Evolutionary conservation across 164 flowering plant species (phyloP).

Genomic region (Vitis labrusca): DNA sequence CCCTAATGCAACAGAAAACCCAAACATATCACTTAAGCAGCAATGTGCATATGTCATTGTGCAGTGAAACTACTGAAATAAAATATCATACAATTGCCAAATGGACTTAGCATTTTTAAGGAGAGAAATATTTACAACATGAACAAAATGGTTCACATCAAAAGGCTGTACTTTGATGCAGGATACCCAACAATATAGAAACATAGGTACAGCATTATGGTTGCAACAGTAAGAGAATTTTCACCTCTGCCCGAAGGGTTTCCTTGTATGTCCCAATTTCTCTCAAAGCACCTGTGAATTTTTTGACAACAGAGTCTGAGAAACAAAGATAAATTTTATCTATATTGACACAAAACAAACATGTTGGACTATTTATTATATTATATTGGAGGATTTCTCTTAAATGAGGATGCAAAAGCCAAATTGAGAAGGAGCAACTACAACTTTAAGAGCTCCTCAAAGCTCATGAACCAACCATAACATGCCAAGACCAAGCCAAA

Average conservation of each 20-base stretch:
- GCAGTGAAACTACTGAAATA: not conserved
- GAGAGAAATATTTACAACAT: no score
- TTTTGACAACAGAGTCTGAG: conserved; percentile 92
- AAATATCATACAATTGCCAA: no score
- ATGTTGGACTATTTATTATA: not conserved
- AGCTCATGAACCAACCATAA: not conserved
- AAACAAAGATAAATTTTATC: conserved; percentile 1
- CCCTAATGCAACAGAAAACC: conserved; percentile 1
- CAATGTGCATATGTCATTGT: not conserved
- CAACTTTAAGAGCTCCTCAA: no score
- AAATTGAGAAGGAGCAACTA: no score
- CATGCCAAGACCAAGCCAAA: not conserved
- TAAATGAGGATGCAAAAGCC: not conserved
- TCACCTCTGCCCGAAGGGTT: conserved; percentile 93
- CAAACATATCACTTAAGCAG: not conserved
- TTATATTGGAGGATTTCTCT: not conserved
- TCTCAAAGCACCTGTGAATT: conserved; percentile 92
- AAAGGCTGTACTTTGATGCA: no score
- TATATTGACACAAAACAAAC: not conserved
- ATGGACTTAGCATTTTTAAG: no score
- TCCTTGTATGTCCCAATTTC: conserved; percentile 98
- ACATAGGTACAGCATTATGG: no score
- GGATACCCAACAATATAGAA: no score
- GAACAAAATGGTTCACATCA: no score
- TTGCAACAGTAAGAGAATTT: not conserved